A percentile compares a stretch with the other conserved stretches of the same genome.
phyloP scores from a whole-genome alignment of 2,329 filamentous ascomycete genomes.

The Xylariales sp. region DNA sequence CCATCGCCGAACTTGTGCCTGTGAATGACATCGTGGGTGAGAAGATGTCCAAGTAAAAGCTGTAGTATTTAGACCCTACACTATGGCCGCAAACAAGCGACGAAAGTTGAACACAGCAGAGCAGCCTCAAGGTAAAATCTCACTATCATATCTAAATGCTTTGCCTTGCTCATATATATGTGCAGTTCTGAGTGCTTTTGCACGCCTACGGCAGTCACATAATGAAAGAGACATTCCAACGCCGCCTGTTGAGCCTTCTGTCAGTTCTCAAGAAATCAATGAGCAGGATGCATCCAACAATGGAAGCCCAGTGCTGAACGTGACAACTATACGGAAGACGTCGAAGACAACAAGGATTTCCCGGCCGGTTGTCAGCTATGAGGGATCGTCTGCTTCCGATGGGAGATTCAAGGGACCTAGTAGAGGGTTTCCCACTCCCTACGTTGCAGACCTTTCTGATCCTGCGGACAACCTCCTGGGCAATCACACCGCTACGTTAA shows the following conservation, averaged over 20 bases:
- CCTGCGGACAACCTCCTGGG: background rate
- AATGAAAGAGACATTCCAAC: background rate
- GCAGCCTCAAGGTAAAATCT: slow-evolving; percentile 29
- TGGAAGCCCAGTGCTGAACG: background rate
- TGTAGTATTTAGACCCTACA: too few relatives aligned
- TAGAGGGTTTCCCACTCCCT: background rate
- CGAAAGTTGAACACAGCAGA: slow-evolving; percentile 36
- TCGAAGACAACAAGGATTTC: slow-evolving; percentile 10
- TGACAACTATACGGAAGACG: slow-evolving; percentile 1
- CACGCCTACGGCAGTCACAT: slow-evolving; percentile 31
- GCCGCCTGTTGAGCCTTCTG: background rate
- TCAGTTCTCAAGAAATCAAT: too few relatives aligned
- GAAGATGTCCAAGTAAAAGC: too few relatives aligned
- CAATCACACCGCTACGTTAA: too few relatives aligned
- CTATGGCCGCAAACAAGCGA: slow-evolving; percentile 32
- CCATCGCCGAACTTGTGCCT: too few relatives aligned
- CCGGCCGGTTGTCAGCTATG: background rate
- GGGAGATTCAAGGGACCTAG: background rate
- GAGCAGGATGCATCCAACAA: too few relatives aligned
- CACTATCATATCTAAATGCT: background rate
- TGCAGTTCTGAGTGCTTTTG: slow-evolving; percentile 39
- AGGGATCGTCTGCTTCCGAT: background rate
- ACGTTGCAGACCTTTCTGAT: too few relatives aligned
- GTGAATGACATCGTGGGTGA: too few relatives aligned
- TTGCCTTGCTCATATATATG: slow-evolving; percentile 10